Percentiles rank a stretch among this genome's conserved stretches.
These are phyloP conservation scores for Hydnomerulius pinastri DNA, from an alignment of 768 basidiomycete species.

Conservation along the genomic window DNA sequence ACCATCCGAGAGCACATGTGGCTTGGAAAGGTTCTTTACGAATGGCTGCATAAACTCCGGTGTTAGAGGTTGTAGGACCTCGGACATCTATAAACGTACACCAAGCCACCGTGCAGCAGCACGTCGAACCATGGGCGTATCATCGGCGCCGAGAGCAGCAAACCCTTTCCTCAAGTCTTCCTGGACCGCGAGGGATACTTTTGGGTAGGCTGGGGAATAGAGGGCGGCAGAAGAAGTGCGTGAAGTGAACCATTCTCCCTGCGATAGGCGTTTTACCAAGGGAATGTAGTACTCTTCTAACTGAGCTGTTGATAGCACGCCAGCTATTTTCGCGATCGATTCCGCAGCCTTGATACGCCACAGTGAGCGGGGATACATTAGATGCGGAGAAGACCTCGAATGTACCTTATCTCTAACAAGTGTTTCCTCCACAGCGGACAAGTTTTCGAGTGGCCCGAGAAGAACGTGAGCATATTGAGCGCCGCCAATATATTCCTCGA, in stretches of 20 bases:
- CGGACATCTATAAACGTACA: constrained; percentile 51
- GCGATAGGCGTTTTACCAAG: constrained; percentile 82
- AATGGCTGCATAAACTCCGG: constrained; percentile 56
- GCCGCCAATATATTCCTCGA: constrained; percentile 95
- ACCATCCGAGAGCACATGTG: constrained; percentile 82
- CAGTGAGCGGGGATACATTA: constrained; percentile 1
- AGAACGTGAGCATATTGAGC: constrained; percentile 82
- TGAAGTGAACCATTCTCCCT: constrained; percentile 99
- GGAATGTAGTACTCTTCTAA: constrained; percentile 92
- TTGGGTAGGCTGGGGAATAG: constrained; percentile 86
- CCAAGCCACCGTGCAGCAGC: constrained; percentile 97
- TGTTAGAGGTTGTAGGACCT: constrained; percentile 8
- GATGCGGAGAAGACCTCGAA: background rate
- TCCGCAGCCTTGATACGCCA: constrained; percentile 75
- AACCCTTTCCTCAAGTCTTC: constrained; percentile 90
- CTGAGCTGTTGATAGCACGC: constrained; percentile 72
- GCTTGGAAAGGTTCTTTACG: constrained; percentile 75
- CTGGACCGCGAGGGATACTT: constrained; percentile 70
- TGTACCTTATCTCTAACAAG: constrained; percentile 94
- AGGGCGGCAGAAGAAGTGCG: constrained; percentile 94
- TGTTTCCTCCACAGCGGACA: constrained; percentile 97
- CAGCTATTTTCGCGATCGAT: constrained; percentile 88
- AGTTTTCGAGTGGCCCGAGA: constrained; percentile 90
- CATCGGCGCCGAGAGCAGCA: constrained; percentile 80
- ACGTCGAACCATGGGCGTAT: constrained; percentile 98